These are phyloP conservation scores for Pleurotus citrinopileatus DNA, from an alignment of 768 basidiomycete genomes.

Conservation along the genomic window DNA sequence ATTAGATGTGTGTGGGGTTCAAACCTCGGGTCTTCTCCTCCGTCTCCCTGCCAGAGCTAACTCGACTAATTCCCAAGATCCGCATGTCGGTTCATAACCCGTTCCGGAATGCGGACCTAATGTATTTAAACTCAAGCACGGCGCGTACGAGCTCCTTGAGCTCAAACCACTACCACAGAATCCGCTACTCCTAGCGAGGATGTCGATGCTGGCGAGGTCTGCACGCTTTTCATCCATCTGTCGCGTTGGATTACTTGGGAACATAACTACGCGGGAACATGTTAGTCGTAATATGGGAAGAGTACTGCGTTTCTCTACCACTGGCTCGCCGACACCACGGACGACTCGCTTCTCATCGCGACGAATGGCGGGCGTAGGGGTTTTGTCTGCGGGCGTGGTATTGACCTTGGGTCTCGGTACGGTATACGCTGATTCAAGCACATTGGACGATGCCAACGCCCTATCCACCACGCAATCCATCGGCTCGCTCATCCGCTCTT, in stretches of 20 bases:
- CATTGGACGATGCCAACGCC: neutral
- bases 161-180: neutral
- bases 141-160: neutral
- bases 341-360: neutral
- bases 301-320: neutral
- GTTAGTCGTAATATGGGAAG: too few species aligned
- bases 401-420: neutral
- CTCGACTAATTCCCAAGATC: neutral
- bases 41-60: too few species aligned
- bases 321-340: neutral
- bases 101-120: neutral
- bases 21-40: too few species aligned
- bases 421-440: neutral
- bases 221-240: neutral
- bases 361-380: neutral
- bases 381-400: neutral
- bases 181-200: neutral
- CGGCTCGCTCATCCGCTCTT: constrained; percentile 49
- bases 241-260: too few species aligned
- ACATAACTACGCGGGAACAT: too few species aligned
- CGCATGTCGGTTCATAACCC: neutral
- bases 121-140: too few species aligned
- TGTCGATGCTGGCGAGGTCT: neutral
- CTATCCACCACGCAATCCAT: constrained; percentile 1
- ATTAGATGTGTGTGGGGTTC: neutral